Percentiles rank a stretch among this genome's conserved stretches.
Conservation (phyloP, 176 grass and related monocot species). For the Triticum aestivum region IWGSC_CS_RefSeq_v2.1 NC_057795.1:662414549-662415048, state of each 20-base stretch:
- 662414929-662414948: conserved; percentile 59
- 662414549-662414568: conserved; percentile 23
- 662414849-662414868: conserved; percentile 53
- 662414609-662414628: conserved; percentile 80
- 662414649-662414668: conserved; percentile 78
- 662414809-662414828: conserved; percentile 52
- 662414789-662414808: conserved; percentile 58
- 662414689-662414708: conserved; percentile 63
- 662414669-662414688: conserved; percentile 83
- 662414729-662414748: conserved; percentile 57
- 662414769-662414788: conserved; percentile 26
- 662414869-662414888: conserved; percentile 54
- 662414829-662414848: conserved; percentile 41
- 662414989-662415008: conserved; percentile 70
- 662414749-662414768: conserved; percentile 34
- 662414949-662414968: conserved; percentile 55
- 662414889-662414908: conserved; percentile 56
- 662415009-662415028: conserved; percentile 52
- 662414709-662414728: conserved; percentile 47
- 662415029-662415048: conserved; percentile 52
- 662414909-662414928: conserved; percentile 60
- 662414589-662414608: background rate
- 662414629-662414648: conserved; percentile 81
- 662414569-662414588: conserved; percentile 17
- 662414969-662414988: conserved; percentile 63